These are phyloP conservation scores for Trametopsis cervina DNA, from an alignment of 768 basidiomycete genomes.

Conservation along the genomic window DNA sequence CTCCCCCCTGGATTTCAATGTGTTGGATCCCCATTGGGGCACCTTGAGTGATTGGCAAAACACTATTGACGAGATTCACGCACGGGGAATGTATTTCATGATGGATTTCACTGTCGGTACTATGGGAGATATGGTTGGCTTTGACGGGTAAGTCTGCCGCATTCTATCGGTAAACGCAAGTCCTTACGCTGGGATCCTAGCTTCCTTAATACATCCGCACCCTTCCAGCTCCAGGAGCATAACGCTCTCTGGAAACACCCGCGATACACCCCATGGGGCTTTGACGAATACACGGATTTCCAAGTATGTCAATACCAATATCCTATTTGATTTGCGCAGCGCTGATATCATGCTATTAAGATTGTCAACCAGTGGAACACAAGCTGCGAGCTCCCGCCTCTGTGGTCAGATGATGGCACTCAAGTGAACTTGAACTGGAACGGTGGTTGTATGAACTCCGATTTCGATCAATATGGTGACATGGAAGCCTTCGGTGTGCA, in stretches of 20 bases:
- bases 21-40: conserved; percentile 92
- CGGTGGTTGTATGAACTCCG: conserved; percentile 71
- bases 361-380: conserved; percentile 63
- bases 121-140: conserved; percentile 83
- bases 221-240: conserved; percentile 75
- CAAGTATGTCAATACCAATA: conserved; percentile 31
- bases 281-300: conserved; percentile 81
- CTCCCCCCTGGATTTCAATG: conserved; percentile 86
- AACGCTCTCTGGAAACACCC: conserved; percentile 69
- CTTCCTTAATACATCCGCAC: conserved; percentile 71
- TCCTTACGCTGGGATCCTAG: conserved; percentile 30
- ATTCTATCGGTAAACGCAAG: background rate
- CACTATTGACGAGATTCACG: conserved; percentile 71
- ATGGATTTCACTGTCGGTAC: conserved; percentile 93
- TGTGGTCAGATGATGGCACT: conserved; percentile 76
- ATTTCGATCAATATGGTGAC: conserved; percentile 94
- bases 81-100: conserved; percentile 86
- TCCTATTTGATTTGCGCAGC: conserved; percentile 2
- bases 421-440: conserved; percentile 46
- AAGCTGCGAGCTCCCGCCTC: conserved; percentile 68
- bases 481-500: conserved; percentile 98
- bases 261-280: conserved; percentile 76
- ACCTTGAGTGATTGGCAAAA: conserved; percentile 72
- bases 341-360: conserved; percentile 27
- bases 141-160: conserved; percentile 58